Evolutionary conservation across 306 rosid genomes (phyloP).

Genomic region (Mimosa bimucronata): DNA sequence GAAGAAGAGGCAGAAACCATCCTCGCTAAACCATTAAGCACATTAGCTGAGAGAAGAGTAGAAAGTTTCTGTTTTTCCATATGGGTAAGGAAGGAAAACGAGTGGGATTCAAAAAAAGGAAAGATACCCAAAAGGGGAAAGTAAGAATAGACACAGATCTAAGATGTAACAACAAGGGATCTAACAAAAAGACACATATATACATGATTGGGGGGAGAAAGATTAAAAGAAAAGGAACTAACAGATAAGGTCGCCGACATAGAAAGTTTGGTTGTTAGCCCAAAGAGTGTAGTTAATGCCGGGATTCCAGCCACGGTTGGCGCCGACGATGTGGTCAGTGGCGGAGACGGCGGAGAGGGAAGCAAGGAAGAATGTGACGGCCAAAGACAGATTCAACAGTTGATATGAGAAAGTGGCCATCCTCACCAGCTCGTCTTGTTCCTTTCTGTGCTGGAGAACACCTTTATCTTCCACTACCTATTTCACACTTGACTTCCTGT

Average conservation of each 20-base stretch:
- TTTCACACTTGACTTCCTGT: neutral
- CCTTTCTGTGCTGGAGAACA: neutral
- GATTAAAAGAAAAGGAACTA: slow-evolving; percentile 4
- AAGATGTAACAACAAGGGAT: neutral
- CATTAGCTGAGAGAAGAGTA: neutral
- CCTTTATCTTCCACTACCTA: neutral
- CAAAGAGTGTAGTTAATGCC: slow-evolving; percentile 82
- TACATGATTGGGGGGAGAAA: neutral
- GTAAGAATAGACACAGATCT: neutral
- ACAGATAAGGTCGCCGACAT: slow-evolving; percentile 86
- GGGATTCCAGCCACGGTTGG: slow-evolving; percentile 95
- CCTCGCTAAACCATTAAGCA: neutral
- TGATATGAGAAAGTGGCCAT: slow-evolving; percentile 26
- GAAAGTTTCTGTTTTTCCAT: neutral
- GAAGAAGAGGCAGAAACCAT: neutral
- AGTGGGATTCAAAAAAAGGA: neutral
- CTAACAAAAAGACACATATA: neutral
- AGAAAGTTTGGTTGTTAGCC: slow-evolving; percentile 89
- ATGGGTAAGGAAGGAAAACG: neutral
- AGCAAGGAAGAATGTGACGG: slow-evolving; percentile 38
- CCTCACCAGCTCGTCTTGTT: neutral
- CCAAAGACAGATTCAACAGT: slow-evolving; percentile 33
- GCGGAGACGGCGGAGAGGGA: slow-evolving; percentile 45
- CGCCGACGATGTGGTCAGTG: slow-evolving; percentile 91
- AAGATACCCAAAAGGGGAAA: slow-evolving; percentile 4